Evolutionary conservation across 83 land plant genomes (phyloP).

Genomic region (Picea abies): DNA sequence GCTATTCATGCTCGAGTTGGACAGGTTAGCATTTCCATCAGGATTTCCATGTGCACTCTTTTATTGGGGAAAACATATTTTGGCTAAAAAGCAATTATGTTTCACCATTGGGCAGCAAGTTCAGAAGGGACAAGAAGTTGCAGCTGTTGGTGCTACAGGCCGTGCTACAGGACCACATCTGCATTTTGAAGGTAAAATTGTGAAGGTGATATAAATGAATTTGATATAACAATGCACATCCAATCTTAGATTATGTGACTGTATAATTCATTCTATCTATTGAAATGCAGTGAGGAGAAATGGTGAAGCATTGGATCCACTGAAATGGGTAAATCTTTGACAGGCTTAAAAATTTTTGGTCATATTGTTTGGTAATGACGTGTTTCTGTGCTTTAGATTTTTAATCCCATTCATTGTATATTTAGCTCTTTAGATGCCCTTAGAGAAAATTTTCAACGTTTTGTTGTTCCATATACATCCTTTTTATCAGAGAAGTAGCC

Average conservation of each 20-base stretch:
- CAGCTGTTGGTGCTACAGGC: slow-evolving; percentile 46
- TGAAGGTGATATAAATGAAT: neutral
- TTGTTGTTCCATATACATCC: neutral
- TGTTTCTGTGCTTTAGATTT: neutral
- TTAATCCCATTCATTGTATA: neutral
- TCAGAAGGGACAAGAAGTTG: slow-evolving; percentile 40
- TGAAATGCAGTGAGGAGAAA: slow-evolving; percentile 37
- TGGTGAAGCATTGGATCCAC: slow-evolving; percentile 46
- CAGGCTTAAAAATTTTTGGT: neutral
- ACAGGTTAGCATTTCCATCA: slow-evolving; percentile 22
- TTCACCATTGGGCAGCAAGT: slow-evolving; percentile 32
- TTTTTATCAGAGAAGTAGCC: neutral
- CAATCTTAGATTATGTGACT: neutral
- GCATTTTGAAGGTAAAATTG: slow-evolving; percentile 40
- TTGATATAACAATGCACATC: neutral
- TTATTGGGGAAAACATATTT: neutral
- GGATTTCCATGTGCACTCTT: neutral
- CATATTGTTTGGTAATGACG: neutral
- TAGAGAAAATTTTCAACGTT: neutral
- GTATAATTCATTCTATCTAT: neutral
- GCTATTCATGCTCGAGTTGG: slow-evolving; percentile 47
- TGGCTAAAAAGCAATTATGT: neutral
- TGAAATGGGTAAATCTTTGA: slow-evolving; percentile 41
- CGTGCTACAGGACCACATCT: slow-evolving; percentile 47
- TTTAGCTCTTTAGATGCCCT: neutral